Base-by-base conservation (phyloP, 192 early-diverging fungal species). In the Podila clonocystis region DNA sequence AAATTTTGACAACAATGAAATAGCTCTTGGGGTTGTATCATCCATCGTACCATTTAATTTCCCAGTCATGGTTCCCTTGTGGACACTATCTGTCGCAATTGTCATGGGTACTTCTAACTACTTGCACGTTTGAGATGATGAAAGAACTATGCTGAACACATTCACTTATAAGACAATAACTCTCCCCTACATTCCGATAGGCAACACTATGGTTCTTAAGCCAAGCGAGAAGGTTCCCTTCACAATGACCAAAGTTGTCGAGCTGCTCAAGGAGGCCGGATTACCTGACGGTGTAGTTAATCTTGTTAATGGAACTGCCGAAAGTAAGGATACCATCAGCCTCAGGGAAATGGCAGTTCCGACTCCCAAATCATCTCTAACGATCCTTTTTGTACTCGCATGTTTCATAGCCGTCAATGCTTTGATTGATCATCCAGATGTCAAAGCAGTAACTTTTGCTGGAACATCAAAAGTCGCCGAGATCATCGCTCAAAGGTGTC, bases 1-100 rank as follows among this genome's bases (percentile, higher is more conserved):
- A 7, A 7, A 36, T 7, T 36, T 36, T 12, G 34, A 8, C 8
- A 36, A 1, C 11, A 9, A 36, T 9, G 34, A 36, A 36, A 36
- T 36, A 36, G 83, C 93, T 20, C 70, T 93, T 58, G 93, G 93
- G 19, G 93, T 94, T 30, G 91, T 91, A 38, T 86, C 72, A n/a
- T 82, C 87, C 15, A 93, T 94, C 26, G 93, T 93, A 57, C 93
- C 93, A 8, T 94, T 94, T 75, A 90, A 93, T 65, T 93, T 93
- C 68, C 92, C 92, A 13, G 87, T 91, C 68, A 93, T 93, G 91
- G 92, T 93, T 12, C 92, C 92, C 45, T 83, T 90, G 71, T 94
- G 93, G 93, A 88, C 93, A 22, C 64, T 93, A 17, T 92, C 93
- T 5, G 84, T 94, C 29, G 89, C 89, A n/a, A 73, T 94, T 34